Base-by-base conservation (phyloP, 1,284 basidiomycete genomes). In the Heliocybe sulcata region DNA sequence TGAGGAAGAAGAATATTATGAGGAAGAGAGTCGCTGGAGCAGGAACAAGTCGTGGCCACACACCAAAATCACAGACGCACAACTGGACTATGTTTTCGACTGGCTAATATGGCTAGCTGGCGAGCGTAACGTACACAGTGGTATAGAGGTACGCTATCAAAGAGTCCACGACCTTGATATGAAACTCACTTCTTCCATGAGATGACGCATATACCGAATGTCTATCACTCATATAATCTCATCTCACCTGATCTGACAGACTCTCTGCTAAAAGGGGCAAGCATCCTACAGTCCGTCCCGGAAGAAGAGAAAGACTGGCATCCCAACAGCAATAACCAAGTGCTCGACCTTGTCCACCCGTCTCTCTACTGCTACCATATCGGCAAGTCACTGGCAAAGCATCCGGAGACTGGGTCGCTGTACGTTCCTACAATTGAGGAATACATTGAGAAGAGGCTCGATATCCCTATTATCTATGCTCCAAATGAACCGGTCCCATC, bases 311-410 rank as follows among this genome's bases (percentile, higher is more conserved):
- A 70, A 51, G 76, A 79, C 60, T 78, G 76, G 76, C 76, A 77
- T 58, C 77, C 77, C 0, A 67, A 69, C 11, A 75, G 76, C 6
- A 64, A 76, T 33, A 63, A 66, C 1, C 69, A 67, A 53, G 75
- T 77, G 4, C 69, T 77, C 9, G 74, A 77, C 54, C 69, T 77
- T 26, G 69, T 76, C 2, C 74, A 77, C 55, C 75, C 75, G 0
- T 73, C 72, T 2, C 64, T 78, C 14, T 76, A 69, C 56, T 69
- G 70, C 2, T 54, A 75, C n/a, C 29, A 12, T 22, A 31, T 31
- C 33, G 33, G 51, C 19, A 31, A 35, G 51, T 16, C 51, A 10
- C 29, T 52, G 6, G 29, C 16, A 14, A 52, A n/a, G 26, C 31
- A 31, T 10, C 3, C 19, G 26, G 66, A 73, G 1, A 74, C 75